Percentiles rank a stretch among this genome's conserved stretches.
phyloP scores from a whole-genome alignment of 2,329 filamentous ascomycete species.

The Colletotrichum sp. region DNA sequence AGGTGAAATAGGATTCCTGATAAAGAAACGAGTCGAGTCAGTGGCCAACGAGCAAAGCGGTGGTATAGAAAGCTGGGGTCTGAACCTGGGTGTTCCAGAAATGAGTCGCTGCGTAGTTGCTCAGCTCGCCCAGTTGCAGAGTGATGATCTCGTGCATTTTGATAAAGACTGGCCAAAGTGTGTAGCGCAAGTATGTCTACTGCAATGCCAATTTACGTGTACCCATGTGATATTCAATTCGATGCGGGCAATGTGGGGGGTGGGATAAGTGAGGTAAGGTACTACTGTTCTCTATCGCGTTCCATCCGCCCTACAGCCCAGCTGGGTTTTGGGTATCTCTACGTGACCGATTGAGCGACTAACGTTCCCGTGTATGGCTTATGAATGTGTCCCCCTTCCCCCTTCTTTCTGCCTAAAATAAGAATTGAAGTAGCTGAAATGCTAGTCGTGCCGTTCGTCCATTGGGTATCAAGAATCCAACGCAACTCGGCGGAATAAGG shows the following conservation, averaged over 20 bases:
- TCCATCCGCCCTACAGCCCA: background rate
- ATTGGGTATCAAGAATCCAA: background rate
- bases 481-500: background rate
- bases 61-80: background rate
- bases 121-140: conserved; percentile 88
- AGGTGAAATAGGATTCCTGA: conserved; percentile 97
- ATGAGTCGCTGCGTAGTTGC: conserved; percentile 92
- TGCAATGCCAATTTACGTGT: background rate
- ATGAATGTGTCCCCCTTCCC: background rate
- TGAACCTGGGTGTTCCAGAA: conserved; percentile 93
- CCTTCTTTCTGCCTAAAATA: no score
- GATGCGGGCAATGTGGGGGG: background rate
- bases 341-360: background rate
- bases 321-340: background rate
- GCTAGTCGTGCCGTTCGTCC: background rate
- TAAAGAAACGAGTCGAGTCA: background rate
- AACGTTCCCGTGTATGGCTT: background rate
- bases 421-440: background rate
- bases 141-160: conserved; percentile 94
- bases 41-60: background rate
- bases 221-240: background rate
- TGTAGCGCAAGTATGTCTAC: background rate
- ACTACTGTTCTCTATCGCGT: background rate
- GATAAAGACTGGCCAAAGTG: background rate
- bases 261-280: background rate